Evolutionary conservation across 441 rosid genomes (phyloP), one percentile per base, ranked within the genome.

Genomic region (Mallotus repandus): DNA sequence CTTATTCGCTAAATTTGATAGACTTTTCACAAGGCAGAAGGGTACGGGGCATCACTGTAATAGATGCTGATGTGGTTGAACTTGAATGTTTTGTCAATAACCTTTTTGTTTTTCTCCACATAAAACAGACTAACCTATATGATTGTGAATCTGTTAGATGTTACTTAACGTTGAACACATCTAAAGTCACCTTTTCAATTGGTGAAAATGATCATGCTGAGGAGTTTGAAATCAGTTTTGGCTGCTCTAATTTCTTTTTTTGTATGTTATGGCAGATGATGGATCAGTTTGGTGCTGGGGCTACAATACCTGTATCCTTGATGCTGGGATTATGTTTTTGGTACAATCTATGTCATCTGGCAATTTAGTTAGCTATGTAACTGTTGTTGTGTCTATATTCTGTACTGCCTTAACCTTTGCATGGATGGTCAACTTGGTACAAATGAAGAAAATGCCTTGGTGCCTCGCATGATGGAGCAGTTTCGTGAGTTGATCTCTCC

Each of bases 271-370:
- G 80, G 80, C 95, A 94, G 97, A 88, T 83, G 97, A 89, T 84
- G 97, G 97, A 74, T 90, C 94, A 0, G 88, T 94, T 71, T 94
- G 97, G 97, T 82, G 87, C 69, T 94, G 97, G 98, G 98, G 98
- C 77, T 92, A 89, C 77, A 92, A 92, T 77, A 71, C 77, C 66
- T 92, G 98, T 94, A 92, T 94, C 98, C 98, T 90, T 79, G 54
- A 18, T 72, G 13, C n/a, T 3, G 59, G 12, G 48, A 56, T 21
- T 53, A 15, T 53, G 61, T 45, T 68, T 66, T 75, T 15, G 3
- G 55, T 41, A 5, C 35, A 35, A 46, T 64, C 52, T 18, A 58
- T 53, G 25, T n/a, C 21, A 38, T 63, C 4, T 61, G 14, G 3
- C 15, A 43, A 18, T 77, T 68, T 66, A 19, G 0, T 64, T 65